These are phyloP conservation scores for Wakefieldia striispora DNA, from an alignment of 768 basidiomycete species.

Conservation along the genomic window DNA sequence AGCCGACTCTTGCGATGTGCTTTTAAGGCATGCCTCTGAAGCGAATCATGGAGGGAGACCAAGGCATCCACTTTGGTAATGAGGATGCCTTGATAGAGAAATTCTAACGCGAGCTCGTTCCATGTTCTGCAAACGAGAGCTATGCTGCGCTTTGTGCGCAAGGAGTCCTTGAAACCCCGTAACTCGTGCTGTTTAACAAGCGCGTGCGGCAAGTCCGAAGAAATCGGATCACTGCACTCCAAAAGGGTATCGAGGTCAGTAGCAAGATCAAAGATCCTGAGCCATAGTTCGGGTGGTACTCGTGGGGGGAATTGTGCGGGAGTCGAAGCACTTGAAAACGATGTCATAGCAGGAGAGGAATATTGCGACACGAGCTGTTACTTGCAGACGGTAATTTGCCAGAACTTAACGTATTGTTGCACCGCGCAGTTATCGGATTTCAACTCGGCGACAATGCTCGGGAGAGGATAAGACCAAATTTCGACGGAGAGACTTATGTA, in stretches of 20 bases:
- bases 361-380: neutral
- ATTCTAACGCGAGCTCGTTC: conserved; percentile 20
- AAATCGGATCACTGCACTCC: conserved; percentile 5
- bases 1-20: conserved; percentile 3
- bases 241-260: conserved; percentile 13
- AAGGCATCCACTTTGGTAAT: conserved; percentile 20
- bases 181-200: conserved; percentile 18
- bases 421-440: neutral
- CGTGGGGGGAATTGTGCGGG: neutral
- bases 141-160: conserved; percentile 22
- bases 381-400: neutral
- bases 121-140: conserved; percentile 25
- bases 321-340: neutral
- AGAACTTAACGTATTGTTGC: neutral
- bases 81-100: conserved; percentile 23
- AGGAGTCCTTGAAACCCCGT: conserved; percentile 16
- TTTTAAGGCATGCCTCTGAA: conserved; percentile 8
- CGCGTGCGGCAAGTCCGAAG: conserved; percentile 18
- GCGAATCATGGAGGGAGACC: conserved; percentile 11
- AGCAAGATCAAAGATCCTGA: conserved; percentile 23
- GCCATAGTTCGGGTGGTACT: conserved; percentile 31
- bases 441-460: neutral
- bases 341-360: conserved; percentile 11
- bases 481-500: conserved; percentile 3
- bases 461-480: neutral